Evolutionary conservation across 2,329 filamentous ascomycete species (phyloP), one percentile per base, ranked within the genome.

Genomic region (Microcyclospora pomicola): DNA sequence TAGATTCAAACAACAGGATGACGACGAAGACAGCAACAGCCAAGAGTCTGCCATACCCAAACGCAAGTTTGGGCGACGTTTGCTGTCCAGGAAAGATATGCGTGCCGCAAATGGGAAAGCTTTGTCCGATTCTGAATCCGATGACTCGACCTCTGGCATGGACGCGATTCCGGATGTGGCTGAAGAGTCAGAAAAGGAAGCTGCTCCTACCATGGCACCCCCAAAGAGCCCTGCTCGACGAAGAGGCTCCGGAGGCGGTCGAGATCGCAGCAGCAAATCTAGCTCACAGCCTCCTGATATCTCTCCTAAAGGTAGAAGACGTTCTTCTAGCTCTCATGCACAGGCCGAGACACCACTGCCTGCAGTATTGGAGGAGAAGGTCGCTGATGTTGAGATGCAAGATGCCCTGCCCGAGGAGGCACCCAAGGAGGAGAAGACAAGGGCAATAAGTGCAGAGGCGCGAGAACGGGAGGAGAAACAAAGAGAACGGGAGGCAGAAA

Each of bases 61-160:
- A 36, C 51, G 49, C 12, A 56, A 57, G 41, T 55, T 55, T 37
- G 50, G 50, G 29, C 48, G 55, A 33, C 45, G 56, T 33, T 42
- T 60, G 27, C 53, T 60, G 48, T 58, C 55, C 29, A 52, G 52
- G 39, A 49, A 50, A 36, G 57, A 56, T 14, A 56, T 60, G 49
- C 51, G 53, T 16, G 46, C 49, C 15, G 54, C 53, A 2, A 54
- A 47, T 36, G 49, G 50, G 14, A 51, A 51, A 37, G 44, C 47
- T 36, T 43, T 40, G 13, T 52, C 49, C n/a, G 52, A 55, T 9
- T 45, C 49, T 2, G 50, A 49, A 7, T 54, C 50, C 5, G 50
- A 53, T 6, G 49, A 47, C 16, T 50, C 41, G 16, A 44, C 39
- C 33, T 49, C 44, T 15, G 50, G 51, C 15, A 39, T 42, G 19